phyloP scores from a whole-genome alignment of 2,329 filamentous ascomycete genomes.

The Acrocalymma vagum region DNA sequence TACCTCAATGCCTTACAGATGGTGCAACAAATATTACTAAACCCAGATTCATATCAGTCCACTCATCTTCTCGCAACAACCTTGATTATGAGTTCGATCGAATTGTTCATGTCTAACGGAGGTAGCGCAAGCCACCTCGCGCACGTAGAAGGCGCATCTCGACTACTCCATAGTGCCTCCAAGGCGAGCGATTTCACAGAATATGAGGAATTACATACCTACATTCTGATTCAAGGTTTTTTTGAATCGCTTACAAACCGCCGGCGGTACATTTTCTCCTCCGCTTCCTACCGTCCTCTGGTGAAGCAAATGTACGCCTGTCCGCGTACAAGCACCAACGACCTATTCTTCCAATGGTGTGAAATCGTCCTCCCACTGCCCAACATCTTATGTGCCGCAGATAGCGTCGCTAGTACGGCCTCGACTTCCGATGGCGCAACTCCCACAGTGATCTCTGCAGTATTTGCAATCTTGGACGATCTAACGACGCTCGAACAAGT shows the following conservation, averaged over 20 bases:
- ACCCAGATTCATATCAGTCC: constrained; percentile 11
- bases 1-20: constrained; percentile 26
- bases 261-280: constrained; percentile 19
- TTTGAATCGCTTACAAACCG: constrained; percentile 22
- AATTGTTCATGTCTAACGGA: constrained; percentile 27
- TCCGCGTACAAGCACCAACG: constrained; percentile 14
- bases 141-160: constrained; percentile 27
- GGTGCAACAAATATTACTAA: constrained; percentile 21
- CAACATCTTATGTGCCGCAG: constrained; percentile 19
- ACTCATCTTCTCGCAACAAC: constrained; percentile 26
- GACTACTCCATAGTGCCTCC: constrained; percentile 17
- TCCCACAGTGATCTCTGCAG: not conserved
- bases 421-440: constrained; percentile 1
- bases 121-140: constrained; percentile 20
- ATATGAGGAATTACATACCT: constrained; percentile 24
- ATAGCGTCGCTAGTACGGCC: constrained; percentile 10
- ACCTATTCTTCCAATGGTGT: constrained; percentile 25
- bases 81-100: constrained; percentile 27
- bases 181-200: constrained; percentile 8
- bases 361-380: constrained; percentile 24
- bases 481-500: constrained; percentile 17
- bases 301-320: constrained; percentile 15
- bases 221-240: constrained; percentile 25
- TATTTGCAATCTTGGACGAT: constrained; percentile 16
- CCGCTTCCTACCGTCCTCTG: constrained; percentile 12